Evolutionary conservation across 176 grass and related monocot species (phyloP).

Genomic region (Raddia distichophylla): DNA sequence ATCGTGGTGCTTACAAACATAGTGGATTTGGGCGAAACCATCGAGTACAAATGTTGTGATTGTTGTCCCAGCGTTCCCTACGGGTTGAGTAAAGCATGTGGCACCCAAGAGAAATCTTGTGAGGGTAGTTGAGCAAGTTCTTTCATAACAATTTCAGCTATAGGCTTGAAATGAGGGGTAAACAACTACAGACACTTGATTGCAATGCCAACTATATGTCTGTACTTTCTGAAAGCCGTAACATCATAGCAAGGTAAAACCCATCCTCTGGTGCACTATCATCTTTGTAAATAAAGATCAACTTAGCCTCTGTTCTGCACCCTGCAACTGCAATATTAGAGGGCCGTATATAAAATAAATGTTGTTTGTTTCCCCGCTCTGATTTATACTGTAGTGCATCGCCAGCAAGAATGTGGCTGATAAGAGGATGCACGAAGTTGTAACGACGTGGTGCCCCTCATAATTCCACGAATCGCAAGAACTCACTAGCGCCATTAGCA

Average conservation of each 20-base stretch:
- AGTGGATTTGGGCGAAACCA: background rate
- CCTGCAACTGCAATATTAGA: too few relatives aligned
- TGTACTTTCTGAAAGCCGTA: conserved; percentile 25
- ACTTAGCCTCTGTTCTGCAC: too few relatives aligned
- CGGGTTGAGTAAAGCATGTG: too few relatives aligned
- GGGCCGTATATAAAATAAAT: too few relatives aligned
- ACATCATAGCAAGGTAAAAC: background rate
- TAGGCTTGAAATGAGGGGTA: background rate
- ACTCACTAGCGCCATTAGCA: background rate
- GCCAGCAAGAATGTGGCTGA: conserved; percentile 13
- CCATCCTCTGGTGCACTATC: too few relatives aligned
- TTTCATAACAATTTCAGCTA: background rate
- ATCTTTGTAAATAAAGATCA: too few relatives aligned
- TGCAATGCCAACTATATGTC: background rate
- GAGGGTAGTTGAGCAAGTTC: background rate
- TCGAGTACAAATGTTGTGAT: background rate
- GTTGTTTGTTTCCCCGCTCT: too few relatives aligned
- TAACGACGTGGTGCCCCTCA: background rate
- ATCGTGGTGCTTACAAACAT: background rate
- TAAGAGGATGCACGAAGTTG: conserved; percentile 17
- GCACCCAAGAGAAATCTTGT: background rate
- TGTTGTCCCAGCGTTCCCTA: too few relatives aligned
- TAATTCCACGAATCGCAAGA: conserved; percentile 1
- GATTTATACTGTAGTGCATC: background rate
- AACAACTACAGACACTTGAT: conserved; percentile 2